phyloP scores from a whole-genome alignment of 2,329 filamentous ascomycete species.

The Aspergillus novofumigatus region DNA sequence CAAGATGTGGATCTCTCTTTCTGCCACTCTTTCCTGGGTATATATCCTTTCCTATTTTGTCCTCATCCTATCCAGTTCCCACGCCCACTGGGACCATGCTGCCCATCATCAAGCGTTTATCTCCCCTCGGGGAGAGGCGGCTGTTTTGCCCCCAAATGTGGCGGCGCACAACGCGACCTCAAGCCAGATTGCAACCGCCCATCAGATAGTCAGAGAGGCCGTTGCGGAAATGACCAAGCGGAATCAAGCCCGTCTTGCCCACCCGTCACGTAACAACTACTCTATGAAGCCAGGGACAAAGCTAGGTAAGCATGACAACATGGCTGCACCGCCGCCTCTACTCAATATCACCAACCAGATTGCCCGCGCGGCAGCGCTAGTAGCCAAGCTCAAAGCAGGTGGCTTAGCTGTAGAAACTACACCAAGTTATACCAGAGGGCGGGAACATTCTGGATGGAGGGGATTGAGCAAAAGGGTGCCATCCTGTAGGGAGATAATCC shows the following conservation, averaged over 20 bases:
- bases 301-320: not conserved
- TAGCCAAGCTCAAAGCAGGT: conserved; percentile 5
- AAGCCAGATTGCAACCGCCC: conserved; percentile 4
- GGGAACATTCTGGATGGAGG: conserved; percentile 10
- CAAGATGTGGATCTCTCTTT: not conserved
- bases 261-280: not conserved
- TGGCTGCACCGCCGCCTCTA: not conserved
- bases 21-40: not conserved
- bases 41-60: not conserved
- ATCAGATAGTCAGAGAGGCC: conserved; percentile 4
- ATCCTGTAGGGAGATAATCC: conserved; percentile 7
- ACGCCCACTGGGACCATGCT: not conserved
- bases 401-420: not conserved
- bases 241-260: conserved; percentile 8
- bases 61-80: not conserved
- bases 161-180: conserved; percentile 1
- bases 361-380: conserved; percentile 8
- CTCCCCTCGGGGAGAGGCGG: not conserved
- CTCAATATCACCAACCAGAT: conserved; percentile 6
- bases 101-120: not conserved
- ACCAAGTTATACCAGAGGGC: not conserved
- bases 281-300: not conserved
- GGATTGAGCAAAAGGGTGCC: conserved; percentile 7
- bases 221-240: conserved; percentile 8
- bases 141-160: not conserved